Conservation (phyloP, 176 grass and related monocot species). For the Tillandsia fasciculata region DNA sequence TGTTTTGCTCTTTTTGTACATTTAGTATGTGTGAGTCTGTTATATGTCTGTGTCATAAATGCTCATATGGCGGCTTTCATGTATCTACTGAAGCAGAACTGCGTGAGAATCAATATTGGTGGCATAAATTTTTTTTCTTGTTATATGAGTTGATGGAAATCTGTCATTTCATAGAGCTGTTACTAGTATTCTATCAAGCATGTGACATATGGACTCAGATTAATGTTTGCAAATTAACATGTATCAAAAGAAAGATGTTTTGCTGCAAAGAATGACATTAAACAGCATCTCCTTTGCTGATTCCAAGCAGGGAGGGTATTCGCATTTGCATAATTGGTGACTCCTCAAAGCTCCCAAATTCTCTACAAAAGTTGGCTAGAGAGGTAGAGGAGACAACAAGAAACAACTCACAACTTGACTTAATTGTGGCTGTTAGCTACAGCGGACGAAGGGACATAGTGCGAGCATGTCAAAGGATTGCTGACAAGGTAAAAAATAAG, state of each 20-base stretch:
- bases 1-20: too few relatives aligned
- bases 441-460: slow-evolving; percentile 54
- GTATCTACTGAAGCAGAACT: too few relatives aligned
- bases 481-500: slow-evolving; percentile 31
- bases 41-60: too few relatives aligned
- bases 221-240: too few relatives aligned
- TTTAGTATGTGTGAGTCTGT: too few relatives aligned
- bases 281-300: neutral
- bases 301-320: slow-evolving; percentile 33
- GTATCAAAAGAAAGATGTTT: neutral
- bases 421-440: slow-evolving; percentile 52
- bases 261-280: neutral
- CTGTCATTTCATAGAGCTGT: too few relatives aligned
- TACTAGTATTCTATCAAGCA: too few relatives aligned
- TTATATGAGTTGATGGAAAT: too few relatives aligned
- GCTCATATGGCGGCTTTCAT: too few relatives aligned
- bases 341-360: slow-evolving; percentile 35
- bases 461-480: slow-evolving; percentile 42
- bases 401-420: slow-evolving; percentile 35
- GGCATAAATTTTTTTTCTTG: too few relatives aligned
- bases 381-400: slow-evolving; percentile 38
- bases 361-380: slow-evolving; percentile 34
- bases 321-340: slow-evolving; percentile 49
- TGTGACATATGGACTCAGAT: too few relatives aligned
- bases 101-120: too few relatives aligned